Base-by-base conservation (phyloP, 106 monocot species). In the Amphibolis antarctica region DNA sequence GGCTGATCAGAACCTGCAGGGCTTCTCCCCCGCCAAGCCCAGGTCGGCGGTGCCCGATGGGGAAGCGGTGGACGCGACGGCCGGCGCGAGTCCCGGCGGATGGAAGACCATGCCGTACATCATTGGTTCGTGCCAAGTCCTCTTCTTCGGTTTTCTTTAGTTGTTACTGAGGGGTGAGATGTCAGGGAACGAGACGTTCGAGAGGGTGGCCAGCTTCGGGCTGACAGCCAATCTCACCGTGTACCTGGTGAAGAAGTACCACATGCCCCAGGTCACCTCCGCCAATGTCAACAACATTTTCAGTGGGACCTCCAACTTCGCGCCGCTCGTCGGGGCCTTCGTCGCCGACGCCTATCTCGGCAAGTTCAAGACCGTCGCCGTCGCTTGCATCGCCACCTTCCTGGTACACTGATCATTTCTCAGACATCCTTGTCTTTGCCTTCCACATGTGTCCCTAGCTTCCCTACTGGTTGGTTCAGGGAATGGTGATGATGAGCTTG, bases 311-410 rank as follows among this genome's bases (percentile, higher is more conserved):
- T 28, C 77, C 36, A 77, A 77, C 57, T 65, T 80, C 47, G 74
- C 80, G 9, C 65, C 84, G n/a, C 26, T 85, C 13, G 10, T 80
- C 48, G 80, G 84, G 19, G 80, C 80, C 36, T 80, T 84, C 65
- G 1, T 80, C 46, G 74, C 68, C 62, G 80, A 84, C 42, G 70
- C 80, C 63, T 80, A 77, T 49, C 71, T 53, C n/a, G 80, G 80
- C 30, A 29, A 77, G 17, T 85, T 71, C 67, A 46, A 42, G 11
- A 78, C 80, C 53, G 7, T 78, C 17, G 71, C 63, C 42, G 56
- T 28, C 57, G 60, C 66, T 53, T 78, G 66, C 74, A 6, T 82
- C 56, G 43, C 67, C 55, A 53, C 74, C 42, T 58, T 81, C 31
- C 18, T 81, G 77, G 81, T 81, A 42, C 52, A 64, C 24, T 46